Percentiles rank a stretch among this genome's conserved stretches.
These are phyloP conservation scores for Nymphaea colorata DNA, from an alignment of 164 flowering plant species.

Conservation along the genomic window DNA sequence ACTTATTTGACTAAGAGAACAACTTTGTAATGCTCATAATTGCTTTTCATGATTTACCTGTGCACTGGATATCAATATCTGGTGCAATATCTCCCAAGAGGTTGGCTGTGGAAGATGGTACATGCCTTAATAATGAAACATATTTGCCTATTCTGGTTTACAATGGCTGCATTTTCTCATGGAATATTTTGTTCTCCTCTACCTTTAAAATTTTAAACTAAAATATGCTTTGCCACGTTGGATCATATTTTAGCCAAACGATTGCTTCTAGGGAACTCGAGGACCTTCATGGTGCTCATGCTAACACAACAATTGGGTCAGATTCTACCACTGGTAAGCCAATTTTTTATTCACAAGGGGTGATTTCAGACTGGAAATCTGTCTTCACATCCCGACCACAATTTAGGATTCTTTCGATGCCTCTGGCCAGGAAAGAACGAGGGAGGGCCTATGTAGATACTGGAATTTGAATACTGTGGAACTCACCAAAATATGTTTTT, in stretches of 20 bases:
- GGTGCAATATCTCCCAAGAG: not conserved
- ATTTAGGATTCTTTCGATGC: constrained; percentile 87
- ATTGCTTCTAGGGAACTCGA: constrained; percentile 83
- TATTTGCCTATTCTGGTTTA: not conserved
- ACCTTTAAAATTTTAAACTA: not conserved
- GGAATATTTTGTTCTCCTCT: not conserved
- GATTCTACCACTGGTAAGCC: constrained; percentile 56
- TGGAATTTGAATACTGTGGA: not conserved
- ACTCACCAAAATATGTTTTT: no score
- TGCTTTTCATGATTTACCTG: not conserved
- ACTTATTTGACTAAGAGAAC: not conserved
- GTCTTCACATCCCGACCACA: constrained; percentile 78
- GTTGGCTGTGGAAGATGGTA: not conserved
- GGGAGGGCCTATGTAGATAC: constrained; percentile 10
- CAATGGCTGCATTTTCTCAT: not conserved
- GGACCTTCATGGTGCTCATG: constrained; percentile 81
- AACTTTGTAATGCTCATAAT: no score
- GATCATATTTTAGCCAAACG: not conserved
- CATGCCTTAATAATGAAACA: not conserved
- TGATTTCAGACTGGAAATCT: constrained; percentile 85
- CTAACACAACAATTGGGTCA: constrained; percentile 72
- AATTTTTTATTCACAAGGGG: constrained; percentile 60
- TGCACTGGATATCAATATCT: not conserved
- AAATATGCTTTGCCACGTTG: not conserved
- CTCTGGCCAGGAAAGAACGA: constrained; percentile 79